Conservation (phyloP, 306 rosid genomes). For the Vigna mungo region DNA sequence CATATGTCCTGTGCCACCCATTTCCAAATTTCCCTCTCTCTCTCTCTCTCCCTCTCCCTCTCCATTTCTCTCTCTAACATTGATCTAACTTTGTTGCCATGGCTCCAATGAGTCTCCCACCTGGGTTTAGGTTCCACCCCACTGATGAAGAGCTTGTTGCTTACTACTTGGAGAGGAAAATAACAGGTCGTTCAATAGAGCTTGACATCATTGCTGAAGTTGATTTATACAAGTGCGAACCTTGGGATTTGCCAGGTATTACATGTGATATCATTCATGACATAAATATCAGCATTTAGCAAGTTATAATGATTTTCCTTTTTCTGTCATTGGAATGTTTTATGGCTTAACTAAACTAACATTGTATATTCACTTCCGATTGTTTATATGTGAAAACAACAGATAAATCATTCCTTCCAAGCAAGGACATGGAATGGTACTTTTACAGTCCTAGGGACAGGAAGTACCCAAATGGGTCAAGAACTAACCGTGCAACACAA, state of each 20-base stretch:
- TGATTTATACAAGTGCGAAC: conserved; percentile 95
- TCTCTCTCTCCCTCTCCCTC: conserved; percentile 37
- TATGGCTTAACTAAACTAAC: background rate
- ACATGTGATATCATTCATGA: background rate
- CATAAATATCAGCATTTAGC: background rate
- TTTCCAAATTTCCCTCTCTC: conserved; percentile 36
- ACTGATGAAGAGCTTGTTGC: conserved; percentile 98
- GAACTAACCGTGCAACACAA: conserved; percentile 87
- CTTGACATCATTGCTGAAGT: conserved; percentile 95
- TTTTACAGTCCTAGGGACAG: conserved; percentile 91
- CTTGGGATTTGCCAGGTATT: conserved; percentile 97
- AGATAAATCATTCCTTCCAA: conserved; percentile 87
- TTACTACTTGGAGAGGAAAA: conserved; percentile 85
- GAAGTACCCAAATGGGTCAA: conserved; percentile 98
- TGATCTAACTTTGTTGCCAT: conserved; percentile 39
- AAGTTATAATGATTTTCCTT: background rate
- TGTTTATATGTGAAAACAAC: background rate
- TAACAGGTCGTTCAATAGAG: conserved; percentile 87
- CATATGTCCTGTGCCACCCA: conserved; percentile 33
- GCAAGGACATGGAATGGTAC: conserved; percentile 99
- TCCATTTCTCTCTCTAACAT: conserved; percentile 28
- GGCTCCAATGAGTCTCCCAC: conserved; percentile 98
- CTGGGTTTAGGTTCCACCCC: conserved; percentile 98
- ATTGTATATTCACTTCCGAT: background rate
- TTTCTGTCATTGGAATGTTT: background rate